Base-by-base conservation (phyloP, 2,329 filamentous ascomycete genomes). In the Colletotrichum liriopes region DNA sequence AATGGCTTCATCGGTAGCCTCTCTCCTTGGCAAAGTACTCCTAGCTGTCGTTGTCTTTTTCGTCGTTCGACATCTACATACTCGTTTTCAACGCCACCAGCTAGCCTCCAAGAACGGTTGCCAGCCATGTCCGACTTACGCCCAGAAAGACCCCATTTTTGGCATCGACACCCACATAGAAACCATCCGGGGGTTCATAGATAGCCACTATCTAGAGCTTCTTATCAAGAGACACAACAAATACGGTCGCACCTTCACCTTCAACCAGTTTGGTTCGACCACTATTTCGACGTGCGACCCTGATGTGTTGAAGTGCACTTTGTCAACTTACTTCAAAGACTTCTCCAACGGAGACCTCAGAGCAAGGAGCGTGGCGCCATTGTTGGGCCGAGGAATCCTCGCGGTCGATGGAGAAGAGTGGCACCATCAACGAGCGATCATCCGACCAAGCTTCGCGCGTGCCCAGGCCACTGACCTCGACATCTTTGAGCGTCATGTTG, bases 371-470 rank as follows among this genome's bases (percentile, higher is more conserved):
- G 51, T 54, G 5, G 51, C 51, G 1, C 79, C 80, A 26, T 75
- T 87, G 1, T 80, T 87, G n/a, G 86, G 85, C 0, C 73, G 78
- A 23, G 85, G 86, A 4, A 86, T 88, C 65, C 88, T 88, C 75
- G 83, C 84, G 3, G 79, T 82, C 3, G 85, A 88, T 59, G 86
- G 86, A 0, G 75, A 79, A 16, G 78, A 79, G 4, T 89, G 87
- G 86, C 81, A 82, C 29, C 79, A 84, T 58, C 83, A 85, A 1
- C 79, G 84, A 49, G 77, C 81, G 0, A 65, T 82, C 2, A 74
- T 84, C 39, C 77, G 79, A 45, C 79, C 79, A 11, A 76, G 74
- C 66, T 78, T 84, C 54, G 78, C 74, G 45, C 81, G 79, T 60
- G 74, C 77, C 20, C 79, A 82, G 68, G 77, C 79, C 45, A 65